Percentiles rank a stretch among this genome's conserved stretches.
phyloP scores from a whole-genome alignment of 1,284 basidiomycete genomes.

The Caloboletus firmus region DNA sequence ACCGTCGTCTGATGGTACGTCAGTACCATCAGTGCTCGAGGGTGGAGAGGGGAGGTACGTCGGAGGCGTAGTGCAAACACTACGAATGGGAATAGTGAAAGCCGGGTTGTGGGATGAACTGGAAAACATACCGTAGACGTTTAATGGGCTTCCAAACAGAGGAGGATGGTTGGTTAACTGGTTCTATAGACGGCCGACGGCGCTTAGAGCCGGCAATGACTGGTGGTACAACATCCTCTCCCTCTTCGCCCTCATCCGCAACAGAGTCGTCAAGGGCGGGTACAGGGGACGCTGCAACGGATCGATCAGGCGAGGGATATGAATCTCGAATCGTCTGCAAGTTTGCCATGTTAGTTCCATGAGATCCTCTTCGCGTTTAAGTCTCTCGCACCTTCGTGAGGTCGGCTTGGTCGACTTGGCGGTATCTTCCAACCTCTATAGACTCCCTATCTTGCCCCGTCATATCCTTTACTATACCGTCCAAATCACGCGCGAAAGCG shows the following conservation, averaged over 20 bases:
- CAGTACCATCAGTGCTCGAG: constrained; percentile 12
- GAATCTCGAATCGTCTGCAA: constrained; percentile 6
- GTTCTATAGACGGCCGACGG: constrained; percentile 9
- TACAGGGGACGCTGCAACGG: constrained; percentile 1
- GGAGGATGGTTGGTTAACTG: background rate
- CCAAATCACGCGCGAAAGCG: constrained; percentile 28
- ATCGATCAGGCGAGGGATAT: constrained; percentile 17
- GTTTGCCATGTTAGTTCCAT: background rate
- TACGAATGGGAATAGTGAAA: background rate
- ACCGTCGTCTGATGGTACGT: background rate
- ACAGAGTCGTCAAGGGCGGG: constrained; percentile 1
- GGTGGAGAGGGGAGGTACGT: constrained; percentile 23
- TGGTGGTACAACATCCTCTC: constrained; percentile 9
- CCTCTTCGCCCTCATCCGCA: constrained; percentile 14
- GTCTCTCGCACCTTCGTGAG: constrained; percentile 5
- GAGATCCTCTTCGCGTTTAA: background rate
- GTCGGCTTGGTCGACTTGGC: background rate
- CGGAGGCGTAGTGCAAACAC: background rate
- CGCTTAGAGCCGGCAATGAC: constrained; percentile 28
- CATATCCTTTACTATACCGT: constrained; percentile 29
- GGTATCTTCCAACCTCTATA: too few relatives aligned
- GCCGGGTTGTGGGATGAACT: accelerated
- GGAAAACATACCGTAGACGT: constrained; percentile 26
- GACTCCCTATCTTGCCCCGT: constrained; percentile 13
- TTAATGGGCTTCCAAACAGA: constrained; percentile 15